Evolutionary conservation across 257 asterid genomes (phyloP).

Genomic region (Schizonepeta tenuifolia): DNA sequence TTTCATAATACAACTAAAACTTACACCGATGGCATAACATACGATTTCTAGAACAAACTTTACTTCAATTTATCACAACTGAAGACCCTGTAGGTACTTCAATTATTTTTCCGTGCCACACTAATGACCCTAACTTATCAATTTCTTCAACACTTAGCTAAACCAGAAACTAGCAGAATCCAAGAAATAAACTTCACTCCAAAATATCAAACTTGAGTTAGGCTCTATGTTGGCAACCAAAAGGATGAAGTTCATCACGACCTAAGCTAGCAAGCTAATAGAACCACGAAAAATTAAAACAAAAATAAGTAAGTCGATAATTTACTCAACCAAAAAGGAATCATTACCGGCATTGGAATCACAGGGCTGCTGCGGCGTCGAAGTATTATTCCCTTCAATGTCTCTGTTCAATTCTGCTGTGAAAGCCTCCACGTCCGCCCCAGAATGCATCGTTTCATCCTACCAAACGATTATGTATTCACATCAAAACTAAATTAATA

Average conservation of each 20-base stretch:
- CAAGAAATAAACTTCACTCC: not conserved
- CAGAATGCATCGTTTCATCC: slow-evolving; percentile 98
- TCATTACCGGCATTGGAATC: slow-evolving; percentile 59
- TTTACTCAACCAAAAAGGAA: not conserved
- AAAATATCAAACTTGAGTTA: not conserved
- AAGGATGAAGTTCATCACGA: not conserved
- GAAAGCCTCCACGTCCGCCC: slow-evolving; percentile 96
- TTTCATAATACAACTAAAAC: not conserved
- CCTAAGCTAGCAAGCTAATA: not conserved
- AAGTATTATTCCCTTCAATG: slow-evolving; percentile 67
- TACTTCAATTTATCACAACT: not conserved
- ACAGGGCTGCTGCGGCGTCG: slow-evolving; percentile 57
- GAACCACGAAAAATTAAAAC: not conserved
- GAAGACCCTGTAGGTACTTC: not conserved
- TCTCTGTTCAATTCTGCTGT: slow-evolving; percentile 91
- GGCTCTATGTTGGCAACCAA: not conserved
- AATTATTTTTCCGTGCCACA: not conserved
- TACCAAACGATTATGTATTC: slow-evolving; percentile 29
- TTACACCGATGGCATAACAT: not conserved
- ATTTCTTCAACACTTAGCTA: not conserved
- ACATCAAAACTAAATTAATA: not conserved
- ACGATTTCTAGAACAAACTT: not conserved
- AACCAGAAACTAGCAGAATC: not conserved
- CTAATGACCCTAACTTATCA: slow-evolving; percentile 8
- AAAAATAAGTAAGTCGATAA: not conserved